These are phyloP conservation scores for Globisporangium viniferum DNA, from an alignment of 352 stramenopile genomes.

Conservation along the genomic window DNA sequence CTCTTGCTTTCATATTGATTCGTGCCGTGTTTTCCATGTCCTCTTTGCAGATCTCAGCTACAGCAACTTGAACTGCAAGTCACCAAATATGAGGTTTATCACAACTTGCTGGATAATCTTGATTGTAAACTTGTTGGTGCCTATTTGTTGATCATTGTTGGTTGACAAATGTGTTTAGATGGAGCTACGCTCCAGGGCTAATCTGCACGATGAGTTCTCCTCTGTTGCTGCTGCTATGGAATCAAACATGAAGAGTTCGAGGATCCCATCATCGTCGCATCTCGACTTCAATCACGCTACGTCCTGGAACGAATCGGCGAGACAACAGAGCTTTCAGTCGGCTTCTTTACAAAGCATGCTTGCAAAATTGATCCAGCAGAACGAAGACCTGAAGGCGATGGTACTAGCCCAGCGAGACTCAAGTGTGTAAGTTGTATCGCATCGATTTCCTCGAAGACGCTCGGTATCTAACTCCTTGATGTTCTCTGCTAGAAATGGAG, in stretches of 20 bases:
- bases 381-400: conserved; percentile 25
- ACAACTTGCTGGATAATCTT: background rate
- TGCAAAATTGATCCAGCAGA: conserved; percentile 22
- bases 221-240: background rate
- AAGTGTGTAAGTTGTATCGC: conserved; percentile 8
- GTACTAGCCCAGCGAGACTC: conserved; percentile 8
- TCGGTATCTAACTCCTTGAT: background rate
- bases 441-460: background rate
- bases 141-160: background rate
- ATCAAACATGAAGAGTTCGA: background rate
- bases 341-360: conserved; percentile 16
- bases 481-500: background rate
- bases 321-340: background rate
- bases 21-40: too few relatives aligned
- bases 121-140: background rate
- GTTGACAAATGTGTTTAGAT: background rate
- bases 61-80: conserved; percentile 31
- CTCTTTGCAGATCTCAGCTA: conserved; percentile 23
- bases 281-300: background rate
- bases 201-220: background rate
- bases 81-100: conserved; percentile 25
- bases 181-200: background rate
- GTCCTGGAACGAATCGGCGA: background rate
- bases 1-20: background rate
- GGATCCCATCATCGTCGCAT: background rate